These are phyloP conservation scores for Toxicodendron radicans DNA, from an alignment of 345 rosid species.

Conservation along the genomic window DNA sequence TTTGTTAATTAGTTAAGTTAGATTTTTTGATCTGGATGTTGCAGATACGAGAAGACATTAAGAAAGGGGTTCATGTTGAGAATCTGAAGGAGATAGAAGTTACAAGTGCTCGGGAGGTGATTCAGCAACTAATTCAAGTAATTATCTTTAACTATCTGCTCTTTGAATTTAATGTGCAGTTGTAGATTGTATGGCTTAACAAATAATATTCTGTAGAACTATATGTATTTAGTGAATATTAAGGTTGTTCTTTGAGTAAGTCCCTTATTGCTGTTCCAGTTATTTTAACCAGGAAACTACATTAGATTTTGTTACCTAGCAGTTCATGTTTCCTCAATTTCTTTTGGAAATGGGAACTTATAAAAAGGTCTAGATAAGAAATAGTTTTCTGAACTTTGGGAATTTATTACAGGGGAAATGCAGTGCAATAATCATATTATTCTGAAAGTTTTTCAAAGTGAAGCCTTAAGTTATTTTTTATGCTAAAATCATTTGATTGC, in stretches of 20 bases:
- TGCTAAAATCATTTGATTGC: neutral
- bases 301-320: neutral
- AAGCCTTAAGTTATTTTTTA: neutral
- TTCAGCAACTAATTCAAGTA: slow-evolving; percentile 91
- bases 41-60: slow-evolving; percentile 92
- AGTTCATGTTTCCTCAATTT: neutral
- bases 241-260: neutral
- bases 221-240: neutral
- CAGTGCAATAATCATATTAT: neutral
- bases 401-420: neutral
- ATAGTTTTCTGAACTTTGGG: neutral
- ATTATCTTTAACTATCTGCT: neutral
- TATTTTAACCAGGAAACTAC: neutral
- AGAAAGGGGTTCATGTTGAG: slow-evolving; percentile 93
- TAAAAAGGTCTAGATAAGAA: neutral
- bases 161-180: neutral
- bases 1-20: slow-evolving; percentile 3
- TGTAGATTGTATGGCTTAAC: neutral
- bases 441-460: neutral
- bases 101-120: slow-evolving; percentile 78
- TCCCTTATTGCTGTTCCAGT: neutral
- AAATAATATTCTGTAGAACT: neutral
- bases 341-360: neutral
- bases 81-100: slow-evolving; percentile 94
- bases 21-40: neutral